phyloP scores from a whole-genome alignment of 1,284 basidiomycete genomes.

The Papiliotrema laurentii region DNA sequence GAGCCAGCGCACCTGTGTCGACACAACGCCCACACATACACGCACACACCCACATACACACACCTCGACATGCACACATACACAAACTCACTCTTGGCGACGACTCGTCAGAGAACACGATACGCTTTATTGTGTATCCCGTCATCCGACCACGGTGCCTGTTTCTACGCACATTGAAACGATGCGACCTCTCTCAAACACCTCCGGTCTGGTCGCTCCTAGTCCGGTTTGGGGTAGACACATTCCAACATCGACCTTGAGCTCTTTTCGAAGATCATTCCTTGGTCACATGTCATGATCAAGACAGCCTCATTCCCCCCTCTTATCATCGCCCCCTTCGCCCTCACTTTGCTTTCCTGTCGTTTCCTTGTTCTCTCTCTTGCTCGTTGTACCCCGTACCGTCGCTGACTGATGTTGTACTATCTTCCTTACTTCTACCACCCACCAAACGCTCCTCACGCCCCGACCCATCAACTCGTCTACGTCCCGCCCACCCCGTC shows the following conservation, averaged over 20 bases:
- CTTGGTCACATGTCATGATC: too few relatives aligned
- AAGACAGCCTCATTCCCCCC: too few relatives aligned
- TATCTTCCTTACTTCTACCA: constrained; percentile 10
- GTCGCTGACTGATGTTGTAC: constrained; percentile 7
- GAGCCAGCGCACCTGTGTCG: not conserved
- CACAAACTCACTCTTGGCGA: not conserved
- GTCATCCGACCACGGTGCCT: too few relatives aligned
- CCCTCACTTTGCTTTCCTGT: not conserved
- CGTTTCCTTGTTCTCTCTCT: too few relatives aligned
- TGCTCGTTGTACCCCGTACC: too few relatives aligned
- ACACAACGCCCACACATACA: not conserved
- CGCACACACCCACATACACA: not conserved
- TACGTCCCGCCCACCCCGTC: constrained; percentile 8
- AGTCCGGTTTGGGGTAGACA: not conserved
- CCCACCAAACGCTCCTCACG: constrained; percentile 7
- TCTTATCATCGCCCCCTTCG: not conserved
- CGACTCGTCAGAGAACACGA: too few relatives aligned
- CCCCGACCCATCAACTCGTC: constrained; percentile 17
- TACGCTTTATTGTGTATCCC: not conserved
- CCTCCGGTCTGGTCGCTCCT: not conserved
- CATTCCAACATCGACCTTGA: constrained; percentile 13
- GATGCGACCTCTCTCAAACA: not conserved
- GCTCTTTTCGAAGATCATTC: constrained; percentile 13
- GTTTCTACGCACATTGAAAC: constrained; percentile 6
- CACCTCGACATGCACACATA: not conserved